phyloP scores from a whole-genome alignment of 495 filamentous ascomycete genomes.

The Aspergillus taichungensis region DNA sequence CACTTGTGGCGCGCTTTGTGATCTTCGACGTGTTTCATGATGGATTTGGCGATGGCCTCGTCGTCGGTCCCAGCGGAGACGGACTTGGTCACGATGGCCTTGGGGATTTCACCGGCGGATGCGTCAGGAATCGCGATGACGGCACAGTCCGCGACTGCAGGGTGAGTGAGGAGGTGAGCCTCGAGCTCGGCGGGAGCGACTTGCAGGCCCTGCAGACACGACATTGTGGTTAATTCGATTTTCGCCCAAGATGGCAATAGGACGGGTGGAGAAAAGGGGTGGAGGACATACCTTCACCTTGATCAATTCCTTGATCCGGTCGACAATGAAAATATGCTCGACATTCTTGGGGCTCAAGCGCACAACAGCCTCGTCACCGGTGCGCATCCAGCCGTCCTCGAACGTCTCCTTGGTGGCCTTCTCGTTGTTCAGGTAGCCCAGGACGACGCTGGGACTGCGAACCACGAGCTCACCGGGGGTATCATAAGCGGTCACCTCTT shows the following conservation, averaged over 20 bases:
- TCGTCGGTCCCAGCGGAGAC: constrained; percentile 51
- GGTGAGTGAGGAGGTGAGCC: constrained; percentile 77
- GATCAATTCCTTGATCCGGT: constrained; percentile 89
- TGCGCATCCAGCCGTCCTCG: constrained; percentile 71
- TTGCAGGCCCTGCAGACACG: constrained; percentile 59
- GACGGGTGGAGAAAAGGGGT: no score
- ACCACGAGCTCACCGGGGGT: constrained; percentile 74
- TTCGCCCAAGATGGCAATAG: neutral
- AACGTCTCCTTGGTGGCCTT: constrained; percentile 77
- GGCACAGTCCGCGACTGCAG: constrained; percentile 70
- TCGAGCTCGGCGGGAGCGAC: constrained; percentile 89
- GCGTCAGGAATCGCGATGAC: constrained; percentile 76
- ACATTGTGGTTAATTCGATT: neutral
- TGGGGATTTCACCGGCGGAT: constrained; percentile 71
- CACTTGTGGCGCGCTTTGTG: constrained; percentile 86
- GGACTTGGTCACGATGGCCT: constrained; percentile 78
- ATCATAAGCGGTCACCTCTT: constrained; percentile 67
- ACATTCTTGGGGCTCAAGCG: constrained; percentile 50
- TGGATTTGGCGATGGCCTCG: constrained; percentile 48
- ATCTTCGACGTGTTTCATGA: constrained; percentile 68
- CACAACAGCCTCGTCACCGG: constrained; percentile 77
- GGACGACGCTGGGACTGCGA: constrained; percentile 63
- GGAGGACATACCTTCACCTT: constrained; percentile 70
- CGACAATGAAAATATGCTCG: constrained; percentile 78
- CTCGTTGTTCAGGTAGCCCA: constrained; percentile 81